These are phyloP conservation scores for Lentinula sp. DNA, from an alignment of 768 basidiomycete species.

Conservation along the genomic window DNA sequence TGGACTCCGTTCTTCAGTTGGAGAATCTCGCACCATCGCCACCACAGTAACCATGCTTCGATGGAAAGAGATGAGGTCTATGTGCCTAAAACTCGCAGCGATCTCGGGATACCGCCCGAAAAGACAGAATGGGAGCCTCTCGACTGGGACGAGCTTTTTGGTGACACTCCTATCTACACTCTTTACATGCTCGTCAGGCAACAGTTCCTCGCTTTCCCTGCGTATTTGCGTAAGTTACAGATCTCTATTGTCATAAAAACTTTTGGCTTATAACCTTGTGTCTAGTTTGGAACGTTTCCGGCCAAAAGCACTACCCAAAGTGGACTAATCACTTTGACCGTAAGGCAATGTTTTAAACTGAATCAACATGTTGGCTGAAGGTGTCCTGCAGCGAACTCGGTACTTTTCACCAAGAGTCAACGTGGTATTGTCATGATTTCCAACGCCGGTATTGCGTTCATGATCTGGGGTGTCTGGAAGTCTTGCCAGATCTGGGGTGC, in stretches of 20 bases:
- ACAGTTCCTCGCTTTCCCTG: slow-evolving; percentile 37
- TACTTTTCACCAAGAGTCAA: slow-evolving; percentile 50
- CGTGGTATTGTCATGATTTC: slow-evolving; percentile 48
- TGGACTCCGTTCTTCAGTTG: slow-evolving; percentile 19
- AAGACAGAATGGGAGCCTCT: slow-evolving; percentile 10
- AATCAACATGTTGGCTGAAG: slow-evolving; percentile 19
- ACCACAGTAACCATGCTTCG: slow-evolving; percentile 20
- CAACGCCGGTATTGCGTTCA: slow-evolving; percentile 48
- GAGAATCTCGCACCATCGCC: slow-evolving; percentile 21
- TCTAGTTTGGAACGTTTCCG: slow-evolving; percentile 56
- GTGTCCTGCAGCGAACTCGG: slow-evolving; percentile 37
- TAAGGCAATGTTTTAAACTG: slow-evolving; percentile 36
- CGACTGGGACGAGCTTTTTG: slow-evolving; percentile 32
- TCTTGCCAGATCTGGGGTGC: slow-evolving; percentile 31
- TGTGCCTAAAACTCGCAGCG: slow-evolving; percentile 32
- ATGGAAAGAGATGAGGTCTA: slow-evolving; percentile 25
- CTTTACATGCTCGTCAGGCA: slow-evolving; percentile 31
- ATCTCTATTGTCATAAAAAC: slow-evolving; percentile 8
- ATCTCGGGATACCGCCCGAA: slow-evolving; percentile 25
- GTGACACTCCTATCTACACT: slow-evolving; percentile 37
- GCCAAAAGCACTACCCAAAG: slow-evolving; percentile 51
- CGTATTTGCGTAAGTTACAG: slow-evolving; percentile 29
- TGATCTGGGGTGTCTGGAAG: slow-evolving; percentile 34
- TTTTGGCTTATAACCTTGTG: slow-evolving; percentile 10
- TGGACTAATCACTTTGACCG: slow-evolving; percentile 67